Conservation (phyloP, 805 yeast genomes). For the Starmerella davenportii region DNA sequence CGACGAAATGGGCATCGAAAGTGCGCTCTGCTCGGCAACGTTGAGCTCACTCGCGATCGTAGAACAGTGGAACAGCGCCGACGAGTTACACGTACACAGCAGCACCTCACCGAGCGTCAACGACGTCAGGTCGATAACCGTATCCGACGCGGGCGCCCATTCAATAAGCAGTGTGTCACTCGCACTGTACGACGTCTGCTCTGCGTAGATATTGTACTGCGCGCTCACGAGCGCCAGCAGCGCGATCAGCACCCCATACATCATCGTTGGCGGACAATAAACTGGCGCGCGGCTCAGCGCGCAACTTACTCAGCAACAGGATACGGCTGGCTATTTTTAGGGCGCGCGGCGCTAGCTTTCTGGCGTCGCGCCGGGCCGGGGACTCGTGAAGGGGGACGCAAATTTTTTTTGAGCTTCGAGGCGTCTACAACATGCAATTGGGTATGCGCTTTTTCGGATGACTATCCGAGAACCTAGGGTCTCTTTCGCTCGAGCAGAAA, state of each 20-base stretch:
- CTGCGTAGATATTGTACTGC: conserved; percentile 11
- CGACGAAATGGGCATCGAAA: conserved; percentile 29
- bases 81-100: conserved; percentile 53
- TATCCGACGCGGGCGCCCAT: conserved; percentile 41
- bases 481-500: no score
- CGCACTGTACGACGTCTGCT: conserved; percentile 11
- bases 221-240: conserved; percentile 11
- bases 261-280: no score
- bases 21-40: conserved; percentile 18
- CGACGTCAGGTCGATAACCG: conserved; percentile 29
- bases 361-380: no score
- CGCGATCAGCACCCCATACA: conserved; percentile 4
- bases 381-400: no score
- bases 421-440: no score
- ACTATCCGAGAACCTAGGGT: no score
- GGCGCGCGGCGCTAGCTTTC: no score
- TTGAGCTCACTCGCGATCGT: conserved; percentile 10
- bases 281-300: no score
- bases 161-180: conserved; percentile 23
- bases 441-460: no score
- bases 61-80: conserved; percentile 24
- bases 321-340: no score
- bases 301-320: no score
- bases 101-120: conserved; percentile 32
- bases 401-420: no score